Evolutionary conservation across 2,329 filamentous ascomycete species (phyloP), one percentile per base, ranked within the genome.

Genomic region (Colletotrichum lupini): DNA sequence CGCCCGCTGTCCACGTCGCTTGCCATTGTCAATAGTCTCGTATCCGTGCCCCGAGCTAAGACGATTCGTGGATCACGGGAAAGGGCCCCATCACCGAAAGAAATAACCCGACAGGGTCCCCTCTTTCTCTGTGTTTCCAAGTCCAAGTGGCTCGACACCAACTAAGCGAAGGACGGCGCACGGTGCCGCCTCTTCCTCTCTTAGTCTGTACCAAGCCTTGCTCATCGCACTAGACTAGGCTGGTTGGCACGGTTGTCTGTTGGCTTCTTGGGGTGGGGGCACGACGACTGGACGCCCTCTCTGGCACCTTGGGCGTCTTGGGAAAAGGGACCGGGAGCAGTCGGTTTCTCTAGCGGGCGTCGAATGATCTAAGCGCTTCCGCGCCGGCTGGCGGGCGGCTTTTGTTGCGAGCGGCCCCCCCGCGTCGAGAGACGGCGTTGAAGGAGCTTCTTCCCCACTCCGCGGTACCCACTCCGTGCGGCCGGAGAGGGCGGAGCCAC

Each of bases 1-100:
- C 42, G 5, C 19, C 8, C 24, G 7, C 14, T 35, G n/a, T 2
- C 65, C 46, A 42, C 52, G 42, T 26, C 14, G 22, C 12, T 46
- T 60, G 19, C 52, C 67, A 61, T 70, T 49, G 67, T 56, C 70
- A 61, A 66, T 73, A 73, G 70, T 61, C 59, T 37, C 60, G 12
- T 42, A 61, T 57, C 70, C 55, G 67, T 65, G 60, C 35, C 55
- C 5, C 67, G 67, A 24, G 22, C n/a, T 35, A 56, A 49, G 55
- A 52, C 68, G 37, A 14, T 6, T 22, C 56, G 46, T 24, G 53
- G 53, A 57, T 7, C 63, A 37, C 63, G 63, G 35, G 53, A 66
- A 53, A n/a, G 63, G 26, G 26, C 19, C 42, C 42, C 62, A 55
- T 42, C 32, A 28, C 14, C 24, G 12, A 14, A 24, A 14, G 16